Percentiles rank a stretch among this genome's conserved stretches.
These are phyloP conservation scores for Musa schizocarpa DNA, from an alignment of 176 grass and related monocot species.

Conservation along the genomic window DNA sequence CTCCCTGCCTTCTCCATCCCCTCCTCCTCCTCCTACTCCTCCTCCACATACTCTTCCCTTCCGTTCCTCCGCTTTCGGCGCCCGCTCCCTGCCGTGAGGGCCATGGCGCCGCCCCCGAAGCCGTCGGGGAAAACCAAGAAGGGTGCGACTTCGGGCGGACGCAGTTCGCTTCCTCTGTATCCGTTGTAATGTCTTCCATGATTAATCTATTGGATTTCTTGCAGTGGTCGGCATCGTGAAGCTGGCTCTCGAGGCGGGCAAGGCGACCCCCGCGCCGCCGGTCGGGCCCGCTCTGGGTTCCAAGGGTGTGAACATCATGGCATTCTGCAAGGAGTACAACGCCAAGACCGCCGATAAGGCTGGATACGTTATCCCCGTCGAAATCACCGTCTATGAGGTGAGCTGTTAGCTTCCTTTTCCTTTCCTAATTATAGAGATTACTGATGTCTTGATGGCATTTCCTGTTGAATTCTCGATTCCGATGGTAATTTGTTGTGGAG, in stretches of 20 bases:
- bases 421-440: too few species aligned
- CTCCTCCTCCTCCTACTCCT: background rate
- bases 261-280: conserved; percentile 91
- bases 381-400: conserved; percentile 98
- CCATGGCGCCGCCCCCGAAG: conserved; percentile 88
- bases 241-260: conserved; percentile 82
- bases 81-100: conserved; percentile 46
- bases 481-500: background rate
- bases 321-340: conserved; percentile 98
- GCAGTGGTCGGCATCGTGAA: conserved; percentile 74
- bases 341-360: conserved; percentile 92
- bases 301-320: conserved; percentile 96
- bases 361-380: conserved; percentile 92
- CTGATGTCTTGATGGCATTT: background rate
- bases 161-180: background rate
- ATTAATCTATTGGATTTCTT: background rate
- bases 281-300: conserved; percentile 89
- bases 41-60: conserved; percentile 17
- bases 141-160: conserved; percentile 23
- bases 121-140: conserved; percentile 82
- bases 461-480: background rate
- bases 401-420: conserved; percentile 6
- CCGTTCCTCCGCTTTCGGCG: conserved; percentile 11
- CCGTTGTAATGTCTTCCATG: background rate
- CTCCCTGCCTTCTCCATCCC: conserved; percentile 14